Base-by-base conservation (phyloP, 352 stramenopile genomes). In the Pythium insidiosum region DNA sequence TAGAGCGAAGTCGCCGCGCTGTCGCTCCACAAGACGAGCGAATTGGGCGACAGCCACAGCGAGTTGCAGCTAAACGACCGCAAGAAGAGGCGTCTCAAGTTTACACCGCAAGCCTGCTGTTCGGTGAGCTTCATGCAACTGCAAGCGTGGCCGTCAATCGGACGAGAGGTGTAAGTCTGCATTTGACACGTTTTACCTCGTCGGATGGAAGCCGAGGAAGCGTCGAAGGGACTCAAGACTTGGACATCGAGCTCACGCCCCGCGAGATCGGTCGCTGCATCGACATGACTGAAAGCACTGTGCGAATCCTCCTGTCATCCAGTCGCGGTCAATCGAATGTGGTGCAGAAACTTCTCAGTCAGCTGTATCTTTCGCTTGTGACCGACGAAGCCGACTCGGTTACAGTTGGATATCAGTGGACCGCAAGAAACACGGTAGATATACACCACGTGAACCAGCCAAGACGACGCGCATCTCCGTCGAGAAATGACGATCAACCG, bases 271-370 rank as follows among this genome's bases (percentile, higher is more conserved):
- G 42, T 0, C 25, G 42, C 3, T 21, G 20, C 1, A 37, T 54
- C 3, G 38, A 12, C 1, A 67, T 67, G 58, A 57, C 53, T 1
- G 48, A 46, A 11, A 39, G 45, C 12, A 67, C 53, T 29, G 38
- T 56, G 2, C 24, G 25, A 3, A 55, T 67, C 11, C 23, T 67
- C 18, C 28, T 63, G 9, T 59, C 58, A 5, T 45, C 53, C 12
- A 31, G 40, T 5, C 24, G 26, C 18, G 53, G 47, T 13, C 53
- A 63, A 21, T 46, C 13, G 9, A 48, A 52, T 25, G 23, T 63
- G 26, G 29, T 60, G 19, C 51, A 54, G 22, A 56, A 54, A 16
- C 21, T 67, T 0, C 33, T 67, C 5, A 23, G 16, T 6, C 35
- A 52, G 19, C 31, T 67, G 24, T 22, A 49, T 25, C 23, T 62